phyloP scores from a whole-genome alignment of 345 rosid species.

The Streptanthus diversifolius region DNA sequence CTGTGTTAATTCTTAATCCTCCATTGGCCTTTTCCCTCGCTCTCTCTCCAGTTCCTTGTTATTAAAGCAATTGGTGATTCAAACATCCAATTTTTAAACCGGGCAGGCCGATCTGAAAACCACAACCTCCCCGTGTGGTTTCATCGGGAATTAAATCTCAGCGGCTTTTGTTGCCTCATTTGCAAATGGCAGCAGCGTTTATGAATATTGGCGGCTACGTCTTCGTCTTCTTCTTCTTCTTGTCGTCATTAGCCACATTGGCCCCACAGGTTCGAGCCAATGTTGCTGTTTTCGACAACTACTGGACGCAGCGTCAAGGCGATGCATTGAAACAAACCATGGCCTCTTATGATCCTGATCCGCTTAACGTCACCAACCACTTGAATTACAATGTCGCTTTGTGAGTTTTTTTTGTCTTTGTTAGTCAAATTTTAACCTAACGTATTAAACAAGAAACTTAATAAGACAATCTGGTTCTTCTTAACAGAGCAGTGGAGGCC shows the following conservation, averaged over 20 bases:
- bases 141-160: neutral
- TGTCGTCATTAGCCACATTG: constrained; percentile 11
- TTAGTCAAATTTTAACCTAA: constrained; percentile 10
- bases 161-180: constrained; percentile 7
- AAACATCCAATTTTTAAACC: neutral
- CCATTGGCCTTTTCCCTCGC: constrained; percentile 1
- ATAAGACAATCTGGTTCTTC: neutral
- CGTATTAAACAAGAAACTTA: constrained; percentile 12
- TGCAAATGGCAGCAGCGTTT: constrained; percentile 14
- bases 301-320: constrained; percentile 27
- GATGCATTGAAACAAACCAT: constrained; percentile 14
- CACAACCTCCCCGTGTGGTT: constrained; percentile 3
- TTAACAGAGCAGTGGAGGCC: constrained; percentile 26
- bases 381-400: constrained; percentile 25
- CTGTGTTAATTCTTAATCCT: constrained; percentile 14
- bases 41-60: neutral
- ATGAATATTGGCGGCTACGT: constrained; percentile 3
- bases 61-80: constrained; percentile 18
- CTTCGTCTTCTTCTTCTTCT: constrained; percentile 10
- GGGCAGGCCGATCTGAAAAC: neutral
- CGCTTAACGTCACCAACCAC: constrained; percentile 27
- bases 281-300: constrained; percentile 22
- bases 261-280: constrained; percentile 8
- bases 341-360: constrained; percentile 29
- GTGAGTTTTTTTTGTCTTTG: constrained; percentile 14